Evolutionary conservation across 2,329 filamentous ascomycete species (phyloP).

Genomic region (Dissoconium aciculare): DNA sequence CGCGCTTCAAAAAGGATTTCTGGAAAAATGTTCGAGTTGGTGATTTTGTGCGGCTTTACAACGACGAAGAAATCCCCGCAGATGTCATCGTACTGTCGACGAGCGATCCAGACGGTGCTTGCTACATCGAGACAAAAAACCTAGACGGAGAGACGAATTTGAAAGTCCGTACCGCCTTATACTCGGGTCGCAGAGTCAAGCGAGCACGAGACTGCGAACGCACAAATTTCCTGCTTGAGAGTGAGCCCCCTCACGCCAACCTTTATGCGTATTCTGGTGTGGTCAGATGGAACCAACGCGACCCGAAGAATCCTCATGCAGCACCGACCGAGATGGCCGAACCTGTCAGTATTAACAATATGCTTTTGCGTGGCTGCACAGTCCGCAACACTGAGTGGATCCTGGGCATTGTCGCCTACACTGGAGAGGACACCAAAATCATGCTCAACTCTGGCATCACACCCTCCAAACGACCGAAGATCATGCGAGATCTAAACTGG

Average conservation of each 20-base stretch:
- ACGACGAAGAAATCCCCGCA: constrained; percentile 86
- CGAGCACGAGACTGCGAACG: constrained; percentile 88
- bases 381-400: constrained; percentile 94
- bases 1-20: constrained; percentile 77
- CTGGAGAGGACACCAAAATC: constrained; percentile 92
- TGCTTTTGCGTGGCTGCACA: constrained; percentile 84
- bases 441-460: constrained; percentile 98
- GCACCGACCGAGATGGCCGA: constrained; percentile 69
- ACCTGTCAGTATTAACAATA: constrained; percentile 85
- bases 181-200: constrained; percentile 65
- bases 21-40: constrained; percentile 96
- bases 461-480: constrained; percentile 80
- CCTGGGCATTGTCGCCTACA: constrained; percentile 83
- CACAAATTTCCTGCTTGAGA: constrained; percentile 75
- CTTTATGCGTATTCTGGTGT: constrained; percentile 90
- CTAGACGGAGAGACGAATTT: constrained; percentile 95
- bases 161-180: constrained; percentile 82
- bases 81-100: constrained; percentile 87
- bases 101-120: constrained; percentile 83
- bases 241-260: constrained; percentile 81
- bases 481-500: constrained; percentile 88
- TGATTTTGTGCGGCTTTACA: constrained; percentile 92
- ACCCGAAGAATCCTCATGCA: constrained; percentile 47
- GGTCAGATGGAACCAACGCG: constrained; percentile 67
- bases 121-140: constrained; percentile 97